Evolutionary conservation across 495 filamentous ascomycete species (phyloP).

Genomic region (Aspergillus haitiensis): DNA sequence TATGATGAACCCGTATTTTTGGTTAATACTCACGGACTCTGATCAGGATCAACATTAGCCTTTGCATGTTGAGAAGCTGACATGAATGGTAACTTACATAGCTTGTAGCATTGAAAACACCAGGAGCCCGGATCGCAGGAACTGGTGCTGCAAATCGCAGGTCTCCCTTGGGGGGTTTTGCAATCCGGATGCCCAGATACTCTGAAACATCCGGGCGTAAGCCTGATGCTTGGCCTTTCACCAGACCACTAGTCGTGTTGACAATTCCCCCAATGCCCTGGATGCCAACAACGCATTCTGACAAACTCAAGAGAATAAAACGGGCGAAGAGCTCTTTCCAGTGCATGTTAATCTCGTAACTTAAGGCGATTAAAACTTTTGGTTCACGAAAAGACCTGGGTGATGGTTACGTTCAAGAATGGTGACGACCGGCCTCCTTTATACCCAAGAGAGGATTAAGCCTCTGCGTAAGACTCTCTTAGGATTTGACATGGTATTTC

Average conservation of each 20-base stretch:
- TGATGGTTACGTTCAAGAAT: background rate
- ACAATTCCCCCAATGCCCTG: constrained; percentile 14
- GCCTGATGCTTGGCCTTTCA: constrained; percentile 44
- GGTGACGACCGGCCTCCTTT: background rate
- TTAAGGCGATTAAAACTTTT: background rate
- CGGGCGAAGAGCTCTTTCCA: constrained; percentile 2
- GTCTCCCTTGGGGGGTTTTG: constrained; percentile 29
- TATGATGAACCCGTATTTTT: background rate
- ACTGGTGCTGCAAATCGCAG: constrained; percentile 34
- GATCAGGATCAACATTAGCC: background rate
- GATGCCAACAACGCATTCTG: constrained; percentile 2
- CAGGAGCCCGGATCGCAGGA: constrained; percentile 12
- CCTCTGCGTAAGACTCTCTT: too few species aligned
- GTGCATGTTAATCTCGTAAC: constrained; percentile 6
- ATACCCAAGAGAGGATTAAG: background rate
- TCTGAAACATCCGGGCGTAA: constrained; percentile 40
- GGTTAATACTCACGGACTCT: background rate
- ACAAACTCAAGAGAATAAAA: background rate
- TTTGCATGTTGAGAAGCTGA: background rate
- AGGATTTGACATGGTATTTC: too few species aligned
- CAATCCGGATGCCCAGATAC: constrained; percentile 50
- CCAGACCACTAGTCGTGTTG: constrained; percentile 35
- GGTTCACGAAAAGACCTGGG: background rate
- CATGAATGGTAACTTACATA: constrained; percentile 17
- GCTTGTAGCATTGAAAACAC: constrained; percentile 25